Conservation (phyloP, 2,329 filamentous ascomycete species). For the Colletotrichum gigasporum region DNA sequence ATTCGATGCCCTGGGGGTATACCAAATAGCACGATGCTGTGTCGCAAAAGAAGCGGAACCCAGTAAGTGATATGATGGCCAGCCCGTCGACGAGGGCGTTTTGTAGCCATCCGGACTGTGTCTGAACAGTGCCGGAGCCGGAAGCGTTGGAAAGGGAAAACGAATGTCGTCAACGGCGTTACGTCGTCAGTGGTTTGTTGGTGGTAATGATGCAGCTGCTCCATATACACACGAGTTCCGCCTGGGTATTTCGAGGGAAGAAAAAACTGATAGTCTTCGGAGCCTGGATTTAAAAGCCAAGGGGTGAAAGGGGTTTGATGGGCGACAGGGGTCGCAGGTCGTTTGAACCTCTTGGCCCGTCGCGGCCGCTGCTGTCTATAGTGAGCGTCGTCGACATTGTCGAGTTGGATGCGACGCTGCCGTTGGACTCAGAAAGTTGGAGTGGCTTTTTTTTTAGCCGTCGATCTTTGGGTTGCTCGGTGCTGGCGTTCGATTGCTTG, state of each 20-base stretch:
- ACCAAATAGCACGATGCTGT: constrained; percentile 30
- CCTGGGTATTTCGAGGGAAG: constrained; percentile 28
- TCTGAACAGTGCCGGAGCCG: not conserved
- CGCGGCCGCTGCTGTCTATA: constrained; percentile 53
- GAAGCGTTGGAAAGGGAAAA: constrained; percentile 11
- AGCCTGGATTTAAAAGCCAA: constrained; percentile 58
- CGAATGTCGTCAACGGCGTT: constrained; percentile 44
- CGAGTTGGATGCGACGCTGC: constrained; percentile 54
- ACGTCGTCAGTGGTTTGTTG: constrained; percentile 41
- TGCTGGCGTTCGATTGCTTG: constrained; percentile 53
- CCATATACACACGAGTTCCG: constrained; percentile 28
- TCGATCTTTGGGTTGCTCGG: constrained; percentile 40
- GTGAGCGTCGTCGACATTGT: constrained; percentile 57
- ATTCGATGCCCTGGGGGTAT: constrained; percentile 31
- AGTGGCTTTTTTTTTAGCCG: constrained; percentile 56
- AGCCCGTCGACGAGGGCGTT: not conserved
- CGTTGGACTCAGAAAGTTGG: constrained; percentile 51
- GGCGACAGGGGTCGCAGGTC: constrained; percentile 69
- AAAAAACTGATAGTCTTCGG: constrained; percentile 25
- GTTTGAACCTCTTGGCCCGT: constrained; percentile 44
- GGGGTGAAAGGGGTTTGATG: constrained; percentile 72
- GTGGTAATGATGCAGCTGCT: constrained; percentile 19
- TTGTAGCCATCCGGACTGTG: not conserved
- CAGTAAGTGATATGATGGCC: not conserved
- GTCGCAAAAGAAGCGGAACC: constrained; percentile 25